Conservation (phyloP, 2,329 filamentous ascomycete genomes). For the Fusarium pseudonygamai region DNA sequence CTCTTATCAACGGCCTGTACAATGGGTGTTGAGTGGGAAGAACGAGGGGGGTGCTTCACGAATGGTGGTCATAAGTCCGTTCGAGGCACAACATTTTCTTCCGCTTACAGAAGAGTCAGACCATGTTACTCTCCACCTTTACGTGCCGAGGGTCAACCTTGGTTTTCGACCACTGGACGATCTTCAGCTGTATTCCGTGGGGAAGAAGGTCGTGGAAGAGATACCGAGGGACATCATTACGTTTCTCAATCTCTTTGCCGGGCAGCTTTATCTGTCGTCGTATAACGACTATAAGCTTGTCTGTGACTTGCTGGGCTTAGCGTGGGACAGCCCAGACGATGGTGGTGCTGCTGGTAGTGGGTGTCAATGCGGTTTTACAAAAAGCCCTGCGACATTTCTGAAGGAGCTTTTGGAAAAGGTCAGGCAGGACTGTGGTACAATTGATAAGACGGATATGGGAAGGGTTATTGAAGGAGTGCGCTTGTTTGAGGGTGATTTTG, state of each 20-base stretch:
- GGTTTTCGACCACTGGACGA: conserved; percentile 26
- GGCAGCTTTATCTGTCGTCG: conserved; percentile 69
- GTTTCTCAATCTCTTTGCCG: conserved; percentile 73
- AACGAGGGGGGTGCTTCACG: fast-evolving
- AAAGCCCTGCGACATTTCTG: conserved; percentile 52
- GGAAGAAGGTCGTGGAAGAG: fast-evolving
- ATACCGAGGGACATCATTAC: conserved; percentile 48
- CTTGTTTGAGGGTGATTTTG: conserved; percentile 35
- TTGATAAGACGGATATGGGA: conserved; percentile 55
- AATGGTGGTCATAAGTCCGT: conserved; percentile 60
- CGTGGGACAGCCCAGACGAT: conserved; percentile 43
- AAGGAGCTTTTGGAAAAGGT: conserved; percentile 49
- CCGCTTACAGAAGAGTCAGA: conserved; percentile 48
- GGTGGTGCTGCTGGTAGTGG: conserved; percentile 1
- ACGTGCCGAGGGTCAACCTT: conserved; percentile 56
- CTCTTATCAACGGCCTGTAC: conserved; percentile 36
- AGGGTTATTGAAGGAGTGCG: conserved; percentile 48
- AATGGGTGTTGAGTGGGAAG: conserved; percentile 34
- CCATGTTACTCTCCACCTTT: conserved; percentile 57
- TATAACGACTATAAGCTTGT: conserved; percentile 63
- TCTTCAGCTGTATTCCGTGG: conserved; percentile 31
- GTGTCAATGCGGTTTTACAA: conserved; percentile 32
- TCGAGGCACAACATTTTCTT: conserved; percentile 65
- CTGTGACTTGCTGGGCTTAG: conserved; percentile 63
- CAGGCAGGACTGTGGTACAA: conserved; percentile 49